Base-by-base conservation (phyloP, 257 asterid genomes). In the Salvia splendens region DNA sequence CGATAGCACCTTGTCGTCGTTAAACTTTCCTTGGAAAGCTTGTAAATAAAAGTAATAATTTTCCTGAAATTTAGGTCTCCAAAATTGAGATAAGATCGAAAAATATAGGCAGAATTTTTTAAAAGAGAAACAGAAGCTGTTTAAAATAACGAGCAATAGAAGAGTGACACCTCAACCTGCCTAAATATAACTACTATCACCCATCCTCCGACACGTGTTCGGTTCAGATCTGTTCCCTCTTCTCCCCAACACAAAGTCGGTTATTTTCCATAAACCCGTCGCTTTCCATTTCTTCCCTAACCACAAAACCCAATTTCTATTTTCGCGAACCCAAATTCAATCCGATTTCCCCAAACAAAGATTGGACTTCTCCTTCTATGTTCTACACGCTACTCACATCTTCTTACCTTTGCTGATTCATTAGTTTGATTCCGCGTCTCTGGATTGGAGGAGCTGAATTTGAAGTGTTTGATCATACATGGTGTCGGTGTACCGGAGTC, bases 401-500 rank as follows among this genome's bases (percentile, higher is more conserved):
- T 35, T 42, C 3, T 66, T 69, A 3, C 17, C 2, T 12, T 6
- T 11, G n/a, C 52, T 3, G 3, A 20, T 43, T 30, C 14, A 14
- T 12, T 8, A 40, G 3, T 43, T 4, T 51, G 30, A 17, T 20
- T 14, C n/a, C 11, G 9, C 3, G 58, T 10, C 6, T 28, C 35
- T 15, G 43, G 42, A 47, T 17, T 67, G 17, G 57, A 54, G 61
- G 49, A 24, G 71, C 48, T 70, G 56, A 62, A 61, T 65, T 47
- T 14, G 68, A 61, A 33, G 51, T 15, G 33, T 20, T 38, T 64
- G 61, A 71, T 73, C 79, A 73, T 24, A 48, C 62, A 91, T 91
- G 97, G 93, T 91, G 76, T 91, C 97, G 5, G 86, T 83, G 73
- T 80, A 85, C 41, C 88, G 88, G 42, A 86, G 79, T 67, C 88